phyloP scores from a whole-genome alignment of 2,329 filamentous ascomycete species.

The Zymoseptoria passerinii region DNA sequence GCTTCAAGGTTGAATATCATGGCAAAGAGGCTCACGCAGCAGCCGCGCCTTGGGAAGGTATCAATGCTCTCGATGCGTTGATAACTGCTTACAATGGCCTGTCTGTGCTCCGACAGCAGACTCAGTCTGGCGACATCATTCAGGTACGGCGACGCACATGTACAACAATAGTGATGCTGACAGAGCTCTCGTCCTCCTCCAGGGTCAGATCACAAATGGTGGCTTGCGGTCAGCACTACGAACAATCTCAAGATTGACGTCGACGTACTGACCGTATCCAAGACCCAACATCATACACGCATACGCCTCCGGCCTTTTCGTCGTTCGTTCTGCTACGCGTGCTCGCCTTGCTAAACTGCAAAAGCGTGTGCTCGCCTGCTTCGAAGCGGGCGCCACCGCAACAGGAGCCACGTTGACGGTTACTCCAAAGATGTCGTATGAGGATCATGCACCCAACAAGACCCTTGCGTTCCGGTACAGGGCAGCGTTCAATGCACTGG shows the following conservation, averaged over 20 bases:
- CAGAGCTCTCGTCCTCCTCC: too few species aligned
- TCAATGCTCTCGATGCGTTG: conserved; percentile 31
- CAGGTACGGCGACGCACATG: conserved; percentile 12
- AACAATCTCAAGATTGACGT: background rate
- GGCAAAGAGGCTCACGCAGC: conserved; percentile 32
- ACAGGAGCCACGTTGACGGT: conserved; percentile 43
- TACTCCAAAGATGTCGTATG: conserved; percentile 39
- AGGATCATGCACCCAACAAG: conserved; percentile 47
- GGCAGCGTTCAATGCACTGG: conserved; percentile 27
- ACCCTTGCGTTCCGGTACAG: conserved; percentile 33
- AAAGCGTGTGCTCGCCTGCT: conserved; percentile 33
- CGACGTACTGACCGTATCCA: conserved; percentile 1
- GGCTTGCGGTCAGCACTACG: background rate
- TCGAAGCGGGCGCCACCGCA: conserved; percentile 39
- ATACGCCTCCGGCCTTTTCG: conserved; percentile 31
- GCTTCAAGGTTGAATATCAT: conserved; percentile 46
- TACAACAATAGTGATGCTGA: too few species aligned
- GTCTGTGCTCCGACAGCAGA: conserved; percentile 34
- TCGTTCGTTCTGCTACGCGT: conserved; percentile 29
- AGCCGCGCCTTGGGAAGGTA: conserved; percentile 23
- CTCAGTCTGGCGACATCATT: conserved; percentile 33
- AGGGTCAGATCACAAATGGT: background rate
- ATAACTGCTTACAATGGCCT: conserved; percentile 28
- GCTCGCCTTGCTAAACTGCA: conserved; percentile 27
- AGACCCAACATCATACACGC: conserved; percentile 35